Percentiles rank a stretch among this genome's conserved stretches.
phyloP scores from a whole-genome alignment of 306 rosid genomes.

The Rosa rugosa region DNA sequence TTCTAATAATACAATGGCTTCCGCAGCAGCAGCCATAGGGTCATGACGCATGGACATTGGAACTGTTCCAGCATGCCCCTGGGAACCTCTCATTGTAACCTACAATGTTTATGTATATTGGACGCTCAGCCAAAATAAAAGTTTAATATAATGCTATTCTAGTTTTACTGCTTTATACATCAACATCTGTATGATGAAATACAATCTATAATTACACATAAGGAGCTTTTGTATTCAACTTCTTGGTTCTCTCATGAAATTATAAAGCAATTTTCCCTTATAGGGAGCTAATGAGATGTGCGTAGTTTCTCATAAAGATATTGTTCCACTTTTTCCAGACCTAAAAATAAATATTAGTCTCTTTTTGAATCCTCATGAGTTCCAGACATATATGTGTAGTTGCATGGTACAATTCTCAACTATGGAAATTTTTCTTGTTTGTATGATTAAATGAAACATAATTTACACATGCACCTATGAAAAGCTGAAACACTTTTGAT shows the following conservation, averaged over 20 bases:
- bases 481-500: constrained; percentile 8
- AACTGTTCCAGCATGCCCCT: constrained; percentile 96
- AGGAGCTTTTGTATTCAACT: neutral
- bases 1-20: constrained; percentile 70
- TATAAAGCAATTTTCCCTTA: neutral
- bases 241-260: neutral
- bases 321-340: neutral
- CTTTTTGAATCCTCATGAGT: neutral
- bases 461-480: neutral
- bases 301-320: neutral
- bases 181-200: neutral
- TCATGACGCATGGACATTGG: constrained; percentile 97
- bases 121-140: neutral
- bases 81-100: constrained; percentile 91
- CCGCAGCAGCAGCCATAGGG: constrained; percentile 89
- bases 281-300: neutral
- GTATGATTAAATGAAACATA: neutral
- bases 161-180: neutral
- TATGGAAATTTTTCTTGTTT: neutral
- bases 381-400: neutral
- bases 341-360: neutral
- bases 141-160: neutral
- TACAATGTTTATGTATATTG: constrained; percentile 29
- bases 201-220: neutral
- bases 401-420: neutral